Base-by-base conservation (phyloP, 257 asterid species). In the Rubia yunnanensis region DNA sequence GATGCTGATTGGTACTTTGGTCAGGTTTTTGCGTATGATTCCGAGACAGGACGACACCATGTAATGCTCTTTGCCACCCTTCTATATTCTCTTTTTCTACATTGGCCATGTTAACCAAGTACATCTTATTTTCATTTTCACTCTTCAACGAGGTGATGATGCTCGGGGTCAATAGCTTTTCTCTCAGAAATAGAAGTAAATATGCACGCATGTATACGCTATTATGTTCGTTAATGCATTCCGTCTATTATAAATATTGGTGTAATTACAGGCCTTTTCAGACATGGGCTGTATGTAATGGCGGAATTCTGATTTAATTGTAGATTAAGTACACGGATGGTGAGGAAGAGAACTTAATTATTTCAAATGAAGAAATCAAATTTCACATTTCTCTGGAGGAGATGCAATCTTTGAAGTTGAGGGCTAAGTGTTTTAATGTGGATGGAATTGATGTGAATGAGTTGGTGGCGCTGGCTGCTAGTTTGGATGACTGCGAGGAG, bases 1-100 rank as follows among this genome's bases (percentile, higher is more conserved):
- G 99, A 94, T 82, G 98, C 91, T 62, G 80, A 73, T 70, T 94
- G 99, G 99, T 94, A 90, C 77, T 23, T 28, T 53, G 99, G 92
- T 46, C 74, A 64, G 23, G 63, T 94, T 64, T 76, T 59, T 58
- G 88, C 81, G 60, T 86, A 86, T 74, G 73, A 73, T 73, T 67
- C 71, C 14, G 87, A 85, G 81, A 81, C 84, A 60, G 83, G 82
- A 13, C 81, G 92, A 14, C 98, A 94, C 76, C 79, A 74, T 70
- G 99, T 89, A 94, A 80, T 11, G n/a, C 52, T 44, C 52, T 44
- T 14, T n/a, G n/a, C 52, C 20, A 8, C 52, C 69, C 68, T 70
- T 73, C 72, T 64, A 5, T 75, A 72, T 36, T 53, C 53, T 30
- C 62, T 35, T 50, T 60, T 8, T 0, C 10, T 35, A 7, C 53